Evolutionary conservation across 345 rosid genomes (phyloP).

Genomic region (Raphanus raphanistrum): DNA sequence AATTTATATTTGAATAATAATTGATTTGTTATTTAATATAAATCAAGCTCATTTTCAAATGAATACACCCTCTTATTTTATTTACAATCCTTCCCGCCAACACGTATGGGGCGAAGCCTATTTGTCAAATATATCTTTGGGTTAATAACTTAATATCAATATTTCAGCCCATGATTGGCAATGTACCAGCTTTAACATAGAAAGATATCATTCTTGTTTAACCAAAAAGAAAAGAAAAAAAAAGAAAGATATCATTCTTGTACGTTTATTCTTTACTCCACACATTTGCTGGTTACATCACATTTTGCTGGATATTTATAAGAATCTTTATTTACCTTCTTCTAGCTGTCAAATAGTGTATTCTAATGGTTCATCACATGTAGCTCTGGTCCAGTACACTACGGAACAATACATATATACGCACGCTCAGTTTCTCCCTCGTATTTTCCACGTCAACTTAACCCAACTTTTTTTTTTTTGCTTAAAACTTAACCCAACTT

Average conservation of each 20-base stretch:
- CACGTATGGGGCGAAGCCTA: conserved; percentile 8
- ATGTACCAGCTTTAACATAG: not conserved
- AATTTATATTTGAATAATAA: no score
- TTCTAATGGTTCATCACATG: conserved; percentile 35
- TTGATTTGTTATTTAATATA: no score
- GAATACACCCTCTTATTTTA: not conserved
- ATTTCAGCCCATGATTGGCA: conserved; percentile 10
- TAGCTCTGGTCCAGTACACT: conserved; percentile 33
- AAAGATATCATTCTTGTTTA: not conserved
- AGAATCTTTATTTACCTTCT: conserved; percentile 16
- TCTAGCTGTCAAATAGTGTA: conserved; percentile 37
- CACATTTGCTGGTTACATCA: not conserved
- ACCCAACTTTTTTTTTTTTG: conserved; percentile 10
- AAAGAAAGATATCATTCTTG: not conserved
- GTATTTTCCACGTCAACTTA: conserved; percentile 27
- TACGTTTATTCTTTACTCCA: conserved; percentile 10
- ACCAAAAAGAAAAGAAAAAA: no score
- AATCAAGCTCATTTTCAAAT: no score
- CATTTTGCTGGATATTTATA: not conserved
- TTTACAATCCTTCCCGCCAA: not conserved
- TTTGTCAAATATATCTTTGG: not conserved
- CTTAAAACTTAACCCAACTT: conserved; percentile 27
- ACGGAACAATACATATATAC: no score
- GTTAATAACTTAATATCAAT: not conserved
- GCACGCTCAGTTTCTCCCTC: not conserved